Percentiles rank a stretch among this genome's conserved stretches.
phyloP scores from a whole-genome alignment of 164 flowering plant genomes.

The Piper betle region DNA sequence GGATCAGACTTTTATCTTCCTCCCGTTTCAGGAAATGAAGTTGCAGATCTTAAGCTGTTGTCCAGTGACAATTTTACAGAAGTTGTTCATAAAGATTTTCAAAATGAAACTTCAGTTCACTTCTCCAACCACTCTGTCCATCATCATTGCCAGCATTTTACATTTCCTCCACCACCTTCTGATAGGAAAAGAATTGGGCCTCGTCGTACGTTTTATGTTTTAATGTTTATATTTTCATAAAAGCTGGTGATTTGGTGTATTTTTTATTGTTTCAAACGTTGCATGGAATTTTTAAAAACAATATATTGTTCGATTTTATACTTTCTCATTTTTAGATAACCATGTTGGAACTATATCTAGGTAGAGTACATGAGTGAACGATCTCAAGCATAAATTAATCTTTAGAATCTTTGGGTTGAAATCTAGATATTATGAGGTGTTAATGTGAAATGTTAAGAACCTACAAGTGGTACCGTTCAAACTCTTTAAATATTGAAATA shows the following conservation, averaged over 20 bases:
- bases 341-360: background rate
- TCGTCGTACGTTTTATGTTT: slow-evolving; percentile 54
- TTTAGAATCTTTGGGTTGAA: too few species aligned
- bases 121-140: slow-evolving; percentile 1
- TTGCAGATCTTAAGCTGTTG: slow-evolving; percentile 7
- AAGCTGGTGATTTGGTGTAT: background rate
- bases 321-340: background rate
- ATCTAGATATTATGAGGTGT: too few species aligned
- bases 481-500: too few species aligned
- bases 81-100: slow-evolving; percentile 4
- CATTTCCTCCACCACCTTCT: slow-evolving; percentile 70
- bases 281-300: background rate
- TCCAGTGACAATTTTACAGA: background rate
- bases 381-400: too few species aligned
- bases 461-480: too few species aligned
- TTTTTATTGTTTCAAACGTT: background rate
- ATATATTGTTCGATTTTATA: background rate
- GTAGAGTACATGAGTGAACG: background rate
- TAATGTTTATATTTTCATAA: background rate
- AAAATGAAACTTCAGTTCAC: slow-evolving; percentile 13
- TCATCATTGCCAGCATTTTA: slow-evolving; percentile 61
- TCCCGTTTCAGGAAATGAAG: slow-evolving; percentile 5
- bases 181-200: slow-evolving; percentile 67
- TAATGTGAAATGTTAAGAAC: too few species aligned
- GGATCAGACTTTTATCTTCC: slow-evolving; percentile 4